Conservation (phyloP, 148 eudicot species). For the Camellia sinensis region DNA sequence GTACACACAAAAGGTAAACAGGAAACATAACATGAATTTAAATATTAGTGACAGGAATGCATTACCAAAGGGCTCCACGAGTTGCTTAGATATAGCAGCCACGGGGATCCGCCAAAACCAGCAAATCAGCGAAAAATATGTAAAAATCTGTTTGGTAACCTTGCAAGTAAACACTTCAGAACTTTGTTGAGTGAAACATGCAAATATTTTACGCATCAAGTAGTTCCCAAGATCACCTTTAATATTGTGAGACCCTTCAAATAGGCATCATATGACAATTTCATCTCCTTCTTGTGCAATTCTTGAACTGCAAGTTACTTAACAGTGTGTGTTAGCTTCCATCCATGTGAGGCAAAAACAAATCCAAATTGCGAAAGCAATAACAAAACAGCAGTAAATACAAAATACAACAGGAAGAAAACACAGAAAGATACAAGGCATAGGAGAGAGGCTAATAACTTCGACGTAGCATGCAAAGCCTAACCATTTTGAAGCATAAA, state of each 20-base stretch:
- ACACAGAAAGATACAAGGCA: not conserved
- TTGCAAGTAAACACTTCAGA: conserved; percentile 13
- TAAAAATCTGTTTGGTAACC: conserved; percentile 45
- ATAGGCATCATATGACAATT: conserved; percentile 55
- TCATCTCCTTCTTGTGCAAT: conserved; percentile 52
- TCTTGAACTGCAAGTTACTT: conserved; percentile 52
- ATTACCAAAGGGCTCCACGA: conserved; percentile 88
- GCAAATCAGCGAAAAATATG: conserved; percentile 49
- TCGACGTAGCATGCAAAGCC: not conserved
- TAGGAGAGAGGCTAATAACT: not conserved
- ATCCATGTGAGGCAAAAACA: not conserved
- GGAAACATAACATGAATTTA: not conserved
- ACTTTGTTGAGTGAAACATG: conserved; percentile 6
- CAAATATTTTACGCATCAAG: conserved; percentile 6
- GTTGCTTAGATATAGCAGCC: conserved; percentile 71
- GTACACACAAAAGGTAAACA: not conserved
- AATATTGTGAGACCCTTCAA: conserved; percentile 53
- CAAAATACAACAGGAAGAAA: not conserved
- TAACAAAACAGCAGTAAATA: not conserved
- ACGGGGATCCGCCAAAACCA: conserved; percentile 93
- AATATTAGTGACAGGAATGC: conserved; percentile 6
- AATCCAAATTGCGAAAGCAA: conserved; percentile 1
- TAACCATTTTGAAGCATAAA: not conserved
- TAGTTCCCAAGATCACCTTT: conserved; percentile 46
- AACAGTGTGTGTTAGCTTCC: conserved; percentile 11